phyloP scores from a whole-genome alignment of 2,329 filamentous ascomycete species.

The Dendryphion nanum region DNA sequence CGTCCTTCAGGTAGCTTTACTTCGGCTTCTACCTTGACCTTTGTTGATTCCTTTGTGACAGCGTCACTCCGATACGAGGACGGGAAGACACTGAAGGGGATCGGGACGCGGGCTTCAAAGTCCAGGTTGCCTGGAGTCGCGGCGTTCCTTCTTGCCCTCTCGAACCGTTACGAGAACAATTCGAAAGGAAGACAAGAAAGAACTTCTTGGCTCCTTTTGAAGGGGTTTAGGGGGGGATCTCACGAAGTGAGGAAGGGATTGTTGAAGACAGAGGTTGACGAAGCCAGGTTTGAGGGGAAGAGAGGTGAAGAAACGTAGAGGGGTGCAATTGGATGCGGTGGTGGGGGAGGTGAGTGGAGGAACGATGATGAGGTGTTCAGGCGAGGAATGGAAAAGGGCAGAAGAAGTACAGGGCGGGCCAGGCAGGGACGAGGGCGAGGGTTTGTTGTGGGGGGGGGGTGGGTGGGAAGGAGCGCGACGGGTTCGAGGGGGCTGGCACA shows the following conservation, averaged over 20 bases:
- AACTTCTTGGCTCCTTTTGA: slow-evolving; percentile 46
- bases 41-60: slow-evolving; percentile 60
- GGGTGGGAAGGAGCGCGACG: not conserved
- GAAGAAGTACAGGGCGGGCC: slow-evolving; percentile 34
- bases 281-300: slow-evolving; percentile 36
- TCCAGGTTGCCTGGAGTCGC: slow-evolving; percentile 93
- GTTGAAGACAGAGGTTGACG: slow-evolving; percentile 16
- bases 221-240: slow-evolving; percentile 21
- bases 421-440: slow-evolving; percentile 10
- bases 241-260: slow-evolving; percentile 23
- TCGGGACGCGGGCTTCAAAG: slow-evolving; percentile 97
- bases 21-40: slow-evolving; percentile 85
- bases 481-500: too few relatives aligned
- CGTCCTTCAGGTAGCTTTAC: slow-evolving; percentile 88
- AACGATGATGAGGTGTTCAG: slow-evolving; percentile 29
- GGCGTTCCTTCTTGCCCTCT: slow-evolving; percentile 68
- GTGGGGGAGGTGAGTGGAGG: slow-evolving; percentile 36
- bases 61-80: slow-evolving; percentile 86
- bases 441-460: slow-evolving; percentile 23
- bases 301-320: slow-evolving; percentile 27
- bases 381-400: slow-evolving; percentile 26
- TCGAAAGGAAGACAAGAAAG: slow-evolving; percentile 69
- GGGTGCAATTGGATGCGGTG: slow-evolving; percentile 39
- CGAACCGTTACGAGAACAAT: slow-evolving; percentile 50
- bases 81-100: slow-evolving; percentile 99